Base-by-base conservation (phyloP, 148 eudicot genomes). In the Drosera capensis region DNA sequence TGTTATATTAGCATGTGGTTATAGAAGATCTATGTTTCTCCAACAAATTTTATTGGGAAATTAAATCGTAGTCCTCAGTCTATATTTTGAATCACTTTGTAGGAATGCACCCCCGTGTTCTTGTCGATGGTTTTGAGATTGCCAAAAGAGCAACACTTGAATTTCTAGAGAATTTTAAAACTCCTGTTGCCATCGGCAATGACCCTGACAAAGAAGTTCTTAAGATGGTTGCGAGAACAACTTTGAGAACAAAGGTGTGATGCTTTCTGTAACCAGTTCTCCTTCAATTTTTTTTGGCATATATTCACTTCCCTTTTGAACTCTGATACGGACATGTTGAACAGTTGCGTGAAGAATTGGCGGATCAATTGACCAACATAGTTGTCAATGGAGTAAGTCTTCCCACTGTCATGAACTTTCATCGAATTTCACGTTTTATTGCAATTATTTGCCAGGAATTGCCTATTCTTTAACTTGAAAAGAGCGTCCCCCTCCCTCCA, bases 101-200 rank as follows among this genome's bases (percentile, higher is more conserved):
- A 90, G 97, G 97, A 42, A 84, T 84, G 94, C 97, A 90, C 67
- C 97, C 97, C 43, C 92, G 95, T 43, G 79, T 90, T 36, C 41
- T 90, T 55, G 97, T 90, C 49, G 97, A 90, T 63, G 97, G 97
- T 45, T 80, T 90, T 63, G 97, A 90, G 63, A 80, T 90, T 54
- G 97, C 95, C 17, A 90, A 90, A 72, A 71, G 71, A 66, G 97
- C 97, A 50, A 84, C 95, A 30, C 82, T 90, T 45, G 75, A 74
- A 23, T 84, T 78, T 69, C 71, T 90, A 9, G 95, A 90, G 48
- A 80, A 75, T 56, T 90, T 90, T 44, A 90, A 90, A 68, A 90
- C 93, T 66, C 85, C 87, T 46, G 97, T 90, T 37, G 78, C 80
- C 48, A 80, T 90, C 77, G 97, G 97, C 24, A 68, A 80, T 48